phyloP scores from a whole-genome alignment of 1,284 basidiomycete genomes.

The Rhodotorula sp. region DNA sequence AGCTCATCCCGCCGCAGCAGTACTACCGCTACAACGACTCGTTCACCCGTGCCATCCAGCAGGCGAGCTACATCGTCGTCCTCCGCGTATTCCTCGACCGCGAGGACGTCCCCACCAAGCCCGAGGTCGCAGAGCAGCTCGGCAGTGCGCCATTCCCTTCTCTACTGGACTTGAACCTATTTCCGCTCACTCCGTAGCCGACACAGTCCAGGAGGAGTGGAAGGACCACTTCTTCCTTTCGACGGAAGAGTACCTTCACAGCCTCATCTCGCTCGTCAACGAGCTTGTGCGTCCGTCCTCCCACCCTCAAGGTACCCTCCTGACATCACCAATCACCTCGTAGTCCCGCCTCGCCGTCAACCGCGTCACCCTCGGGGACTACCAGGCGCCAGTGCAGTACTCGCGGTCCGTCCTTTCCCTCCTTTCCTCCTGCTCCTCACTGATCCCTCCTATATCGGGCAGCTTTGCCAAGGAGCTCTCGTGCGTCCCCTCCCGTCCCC shows the following conservation, averaged over 20 bases:
- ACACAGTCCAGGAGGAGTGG: slow-evolving; percentile 69
- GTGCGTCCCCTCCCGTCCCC: slow-evolving; percentile 52
- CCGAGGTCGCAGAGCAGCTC: slow-evolving; percentile 59
- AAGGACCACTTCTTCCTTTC: slow-evolving; percentile 65
- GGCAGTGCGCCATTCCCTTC: slow-evolving; percentile 61
- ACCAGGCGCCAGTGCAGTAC: slow-evolving; percentile 66
- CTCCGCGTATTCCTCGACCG: slow-evolving; percentile 66
- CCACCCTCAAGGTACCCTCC: not conserved
- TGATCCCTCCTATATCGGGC: slow-evolving; percentile 45
- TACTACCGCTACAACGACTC: slow-evolving; percentile 68
- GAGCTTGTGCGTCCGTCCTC: slow-evolving; percentile 64
- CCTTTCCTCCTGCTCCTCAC: not conserved
- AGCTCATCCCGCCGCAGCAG: slow-evolving; percentile 65
- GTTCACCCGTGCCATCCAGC: slow-evolving; percentile 46
- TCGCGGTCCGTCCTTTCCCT: slow-evolving; percentile 15
- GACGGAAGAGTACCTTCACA: slow-evolving; percentile 82
- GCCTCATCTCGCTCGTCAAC: slow-evolving; percentile 74
- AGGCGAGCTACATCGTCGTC: slow-evolving; percentile 66
- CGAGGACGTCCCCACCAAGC: slow-evolving; percentile 64
- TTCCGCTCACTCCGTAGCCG: not conserved
- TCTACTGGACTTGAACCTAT: not conserved
- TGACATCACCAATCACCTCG: not conserved
- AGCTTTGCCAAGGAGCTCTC: slow-evolving; percentile 79
- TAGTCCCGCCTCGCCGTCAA: slow-evolving; percentile 81
- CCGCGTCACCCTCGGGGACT: slow-evolving; percentile 76